phyloP scores from a whole-genome alignment of 148 eudicot species.

The Diospyros lotus region DNA sequence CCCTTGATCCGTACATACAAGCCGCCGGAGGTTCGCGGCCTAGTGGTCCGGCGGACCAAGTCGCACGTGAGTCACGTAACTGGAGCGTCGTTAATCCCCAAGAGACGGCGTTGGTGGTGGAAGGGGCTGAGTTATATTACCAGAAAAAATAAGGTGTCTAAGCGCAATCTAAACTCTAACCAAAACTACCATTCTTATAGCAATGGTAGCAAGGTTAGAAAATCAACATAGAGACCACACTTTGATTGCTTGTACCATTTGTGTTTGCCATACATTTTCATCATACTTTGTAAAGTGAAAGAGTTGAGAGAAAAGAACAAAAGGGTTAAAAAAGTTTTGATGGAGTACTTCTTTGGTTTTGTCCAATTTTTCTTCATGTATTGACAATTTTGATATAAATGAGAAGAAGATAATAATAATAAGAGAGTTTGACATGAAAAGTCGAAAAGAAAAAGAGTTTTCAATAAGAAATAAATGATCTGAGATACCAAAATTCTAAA shows the following conservation, averaged over 20 bases:
- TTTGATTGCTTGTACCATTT: not conserved
- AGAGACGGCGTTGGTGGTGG: slow-evolving; percentile 55
- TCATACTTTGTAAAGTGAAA: not conserved
- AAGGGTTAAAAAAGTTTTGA: not conserved
- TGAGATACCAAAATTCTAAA: too few relatives aligned
- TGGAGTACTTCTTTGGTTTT: not conserved
- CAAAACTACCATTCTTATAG: slow-evolving; percentile 26
- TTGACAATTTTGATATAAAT: too few relatives aligned
- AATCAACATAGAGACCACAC: slow-evolving; percentile 3
- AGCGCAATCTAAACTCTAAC: slow-evolving; percentile 25
- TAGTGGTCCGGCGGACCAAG: slow-evolving; percentile 37
- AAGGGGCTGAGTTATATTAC: slow-evolving; percentile 33
- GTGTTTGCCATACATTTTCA: not conserved
- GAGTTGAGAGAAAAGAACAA: not conserved
- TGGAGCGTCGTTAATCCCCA: slow-evolving; percentile 16
- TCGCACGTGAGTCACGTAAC: slow-evolving; percentile 31
- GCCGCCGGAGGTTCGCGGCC: slow-evolving; percentile 71
- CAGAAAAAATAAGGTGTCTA: slow-evolving; percentile 38
- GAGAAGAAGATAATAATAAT: too few relatives aligned
- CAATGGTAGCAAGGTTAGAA: slow-evolving; percentile 13
- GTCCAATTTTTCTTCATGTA: too few relatives aligned
- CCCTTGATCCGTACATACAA: slow-evolving; percentile 61
- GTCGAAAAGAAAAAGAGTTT: too few relatives aligned
- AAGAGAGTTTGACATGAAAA: too few relatives aligned
- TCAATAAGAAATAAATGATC: too few relatives aligned